Conservation (phyloP, 805 yeast species). For the Wickerhamiella alocasiicola region DNA sequence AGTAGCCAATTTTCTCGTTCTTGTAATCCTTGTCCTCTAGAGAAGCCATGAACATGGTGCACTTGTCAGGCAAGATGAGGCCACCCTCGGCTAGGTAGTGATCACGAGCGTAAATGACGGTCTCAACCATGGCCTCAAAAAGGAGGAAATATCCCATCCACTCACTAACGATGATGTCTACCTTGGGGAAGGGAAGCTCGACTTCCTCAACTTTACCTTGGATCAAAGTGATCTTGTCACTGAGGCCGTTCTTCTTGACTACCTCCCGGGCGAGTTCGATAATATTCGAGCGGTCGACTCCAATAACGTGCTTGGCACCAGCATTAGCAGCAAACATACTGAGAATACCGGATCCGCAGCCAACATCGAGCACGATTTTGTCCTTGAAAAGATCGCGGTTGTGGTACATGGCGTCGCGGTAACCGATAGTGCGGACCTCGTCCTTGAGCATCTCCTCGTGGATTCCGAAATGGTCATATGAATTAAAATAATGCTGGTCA, state of each 20-base stretch:
- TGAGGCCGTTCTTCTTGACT: slow-evolving; percentile 68
- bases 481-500: slow-evolving; percentile 89
- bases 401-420: slow-evolving; percentile 83
- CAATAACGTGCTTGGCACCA: slow-evolving; percentile 97
- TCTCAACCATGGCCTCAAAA: slow-evolving; percentile 95
- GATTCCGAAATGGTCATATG: slow-evolving; percentile 94
- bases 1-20: slow-evolving; percentile 78
- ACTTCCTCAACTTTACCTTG: slow-evolving; percentile 95
- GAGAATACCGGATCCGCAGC: slow-evolving; percentile 96
- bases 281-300: slow-evolving; percentile 94
- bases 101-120: slow-evolving; percentile 90
- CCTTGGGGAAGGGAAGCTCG: slow-evolving; percentile 65
- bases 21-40: slow-evolving; percentile 89
- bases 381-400: slow-evolving; percentile 83
- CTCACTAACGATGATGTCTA: slow-evolving; percentile 90
- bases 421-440: slow-evolving; percentile 78
- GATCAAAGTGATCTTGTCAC: slow-evolving; percentile 73
- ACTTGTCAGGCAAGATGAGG: slow-evolving; percentile 86
- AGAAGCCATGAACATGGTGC: slow-evolving; percentile 78
- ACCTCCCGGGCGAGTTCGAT: slow-evolving; percentile 93
- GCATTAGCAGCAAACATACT: slow-evolving; percentile 97
- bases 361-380: slow-evolving; percentile 91
- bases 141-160: slow-evolving; percentile 99
- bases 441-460: slow-evolving; percentile 99
- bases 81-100: slow-evolving; percentile 70